Conservation (phyloP, 2,329 filamentous ascomycete species). For the Amesomyces nigricolor region DNA sequence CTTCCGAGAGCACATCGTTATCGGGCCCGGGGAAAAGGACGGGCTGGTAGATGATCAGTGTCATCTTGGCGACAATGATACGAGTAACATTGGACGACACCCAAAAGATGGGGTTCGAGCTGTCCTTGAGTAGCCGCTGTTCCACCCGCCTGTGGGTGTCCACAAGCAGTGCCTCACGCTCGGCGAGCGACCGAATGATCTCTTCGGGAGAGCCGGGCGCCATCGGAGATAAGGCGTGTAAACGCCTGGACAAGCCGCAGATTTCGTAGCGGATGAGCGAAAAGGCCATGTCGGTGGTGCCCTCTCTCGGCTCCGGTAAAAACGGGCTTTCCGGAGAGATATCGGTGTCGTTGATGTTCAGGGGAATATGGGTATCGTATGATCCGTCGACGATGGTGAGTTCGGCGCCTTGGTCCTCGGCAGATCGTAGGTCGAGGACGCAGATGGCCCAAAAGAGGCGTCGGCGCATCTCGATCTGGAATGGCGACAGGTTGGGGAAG, state of each 20-base stretch:
- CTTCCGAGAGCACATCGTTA: slow-evolving; percentile 31
- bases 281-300: slow-evolving; percentile 49
- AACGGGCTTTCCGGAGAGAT: slow-evolving; percentile 43
- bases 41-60: slow-evolving; percentile 49
- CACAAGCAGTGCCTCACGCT: slow-evolving; percentile 36
- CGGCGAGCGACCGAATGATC: slow-evolving; percentile 33
- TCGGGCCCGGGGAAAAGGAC: slow-evolving; percentile 39
- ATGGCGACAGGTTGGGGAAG: slow-evolving; percentile 49
- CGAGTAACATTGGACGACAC: slow-evolving; percentile 44
- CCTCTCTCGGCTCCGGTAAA: slow-evolving; percentile 42
- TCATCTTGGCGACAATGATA: slow-evolving; percentile 50
- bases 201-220: slow-evolving; percentile 30
- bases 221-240: slow-evolving; percentile 35
- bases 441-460: slow-evolving; percentile 58
- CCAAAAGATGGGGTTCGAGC: slow-evolving; percentile 46
- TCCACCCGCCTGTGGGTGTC: slow-evolving; percentile 40
- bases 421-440: slow-evolving; percentile 53
- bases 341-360: slow-evolving; percentile 54
- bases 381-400: slow-evolving; percentile 40
- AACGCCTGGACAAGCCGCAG: slow-evolving; percentile 35
- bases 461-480: slow-evolving; percentile 57
- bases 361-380: slow-evolving; percentile 49
- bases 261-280: slow-evolving; percentile 41
- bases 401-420: slow-evolving; percentile 54
- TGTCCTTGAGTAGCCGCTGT: slow-evolving; percentile 47